These are phyloP conservation scores for Vitis riparia DNA, from an alignment of 164 flowering plant species.

Conservation along the genomic window DNA sequence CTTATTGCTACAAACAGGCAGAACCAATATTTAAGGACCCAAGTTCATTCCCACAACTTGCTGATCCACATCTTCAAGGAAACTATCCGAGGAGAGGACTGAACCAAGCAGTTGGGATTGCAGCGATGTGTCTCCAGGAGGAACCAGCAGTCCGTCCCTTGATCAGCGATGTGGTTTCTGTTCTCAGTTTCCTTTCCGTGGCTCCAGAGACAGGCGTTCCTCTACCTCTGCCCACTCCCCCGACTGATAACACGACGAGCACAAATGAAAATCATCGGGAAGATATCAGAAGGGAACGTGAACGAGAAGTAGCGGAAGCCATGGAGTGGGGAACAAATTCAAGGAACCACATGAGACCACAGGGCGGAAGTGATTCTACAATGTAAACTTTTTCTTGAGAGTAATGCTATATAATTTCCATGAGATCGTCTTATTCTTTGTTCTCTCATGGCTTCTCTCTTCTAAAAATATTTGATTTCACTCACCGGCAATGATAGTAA, in stretches of 20 bases:
- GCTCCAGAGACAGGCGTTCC: slow-evolving; percentile 5
- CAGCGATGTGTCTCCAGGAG: slow-evolving; percentile 69
- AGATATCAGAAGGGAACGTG: slow-evolving; percentile 24
- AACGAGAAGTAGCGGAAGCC: slow-evolving; percentile 50
- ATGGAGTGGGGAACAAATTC: slow-evolving; percentile 51
- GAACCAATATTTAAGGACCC: slow-evolving; percentile 50
- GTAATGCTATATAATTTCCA: too few relatives aligned
- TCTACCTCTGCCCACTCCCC: background rate
- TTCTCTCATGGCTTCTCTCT: too few relatives aligned
- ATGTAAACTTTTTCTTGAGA: slow-evolving; percentile 4
- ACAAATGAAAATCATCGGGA: background rate
- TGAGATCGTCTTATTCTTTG: too few relatives aligned
- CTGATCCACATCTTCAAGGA: slow-evolving; percentile 46
- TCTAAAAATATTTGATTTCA: too few relatives aligned
- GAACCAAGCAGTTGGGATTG: slow-evolving; percentile 63
- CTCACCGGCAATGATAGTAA: too few relatives aligned
- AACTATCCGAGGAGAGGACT: slow-evolving; percentile 40
- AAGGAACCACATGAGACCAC: slow-evolving; percentile 12
- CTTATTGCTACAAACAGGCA: slow-evolving; percentile 32
- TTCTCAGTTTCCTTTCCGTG: slow-evolving; percentile 43
- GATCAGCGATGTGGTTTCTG: slow-evolving; percentile 55
- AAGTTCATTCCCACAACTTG: slow-evolving; percentile 40
- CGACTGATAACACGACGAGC: background rate
- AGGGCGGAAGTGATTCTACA: slow-evolving; percentile 16
- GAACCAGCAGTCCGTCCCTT: slow-evolving; percentile 51